A percentile compares a stretch with the other conserved stretches of the same genome.
Conservation (phyloP, 2,329 filamentous ascomycete genomes). For the Pseudogymnoascus sp. region DNA sequence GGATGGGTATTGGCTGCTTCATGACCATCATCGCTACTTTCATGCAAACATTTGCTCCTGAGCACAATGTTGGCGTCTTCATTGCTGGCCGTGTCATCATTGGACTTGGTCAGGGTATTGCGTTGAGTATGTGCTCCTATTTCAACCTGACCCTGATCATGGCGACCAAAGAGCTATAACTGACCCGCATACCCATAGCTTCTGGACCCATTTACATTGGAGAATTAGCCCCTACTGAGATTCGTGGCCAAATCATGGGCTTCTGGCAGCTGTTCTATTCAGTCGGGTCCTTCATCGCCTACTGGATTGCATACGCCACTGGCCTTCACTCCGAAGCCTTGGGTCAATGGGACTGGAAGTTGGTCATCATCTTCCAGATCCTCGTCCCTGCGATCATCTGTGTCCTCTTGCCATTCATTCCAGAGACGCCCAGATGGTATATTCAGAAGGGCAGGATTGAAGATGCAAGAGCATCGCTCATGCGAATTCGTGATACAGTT, state of each 20-base stretch:
- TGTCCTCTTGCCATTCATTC: conserved; percentile 53
- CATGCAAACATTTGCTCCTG: conserved; percentile 57
- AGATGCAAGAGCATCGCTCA: conserved; percentile 47
- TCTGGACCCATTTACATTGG: conserved; percentile 64
- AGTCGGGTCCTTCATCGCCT: conserved; percentile 57
- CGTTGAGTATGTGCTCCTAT: conserved; percentile 39
- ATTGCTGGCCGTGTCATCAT: conserved; percentile 61
- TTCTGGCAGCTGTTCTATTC: conserved; percentile 63
- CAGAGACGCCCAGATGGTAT: conserved; percentile 63
- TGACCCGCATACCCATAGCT: conserved; percentile 31
- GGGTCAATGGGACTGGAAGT: conserved; percentile 65
- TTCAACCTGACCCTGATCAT: not conserved
- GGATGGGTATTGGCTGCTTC: conserved; percentile 56
- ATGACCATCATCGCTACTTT: conserved; percentile 61
- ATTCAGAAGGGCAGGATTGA: conserved; percentile 54
- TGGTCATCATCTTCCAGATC: conserved; percentile 66
- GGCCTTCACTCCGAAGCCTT: conserved; percentile 45
- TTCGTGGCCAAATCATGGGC: conserved; percentile 59
- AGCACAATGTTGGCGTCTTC: conserved; percentile 53
- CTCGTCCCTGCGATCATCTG: conserved; percentile 56
- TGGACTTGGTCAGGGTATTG: conserved; percentile 61
- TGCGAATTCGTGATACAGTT: conserved; percentile 53
- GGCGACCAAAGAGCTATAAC: conserved; percentile 8
- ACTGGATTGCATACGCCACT: conserved; percentile 57
- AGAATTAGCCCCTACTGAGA: conserved; percentile 55